phyloP scores from a whole-genome alignment of 805 yeast species.

The Saccharomycopsis fibuligera region DNA sequence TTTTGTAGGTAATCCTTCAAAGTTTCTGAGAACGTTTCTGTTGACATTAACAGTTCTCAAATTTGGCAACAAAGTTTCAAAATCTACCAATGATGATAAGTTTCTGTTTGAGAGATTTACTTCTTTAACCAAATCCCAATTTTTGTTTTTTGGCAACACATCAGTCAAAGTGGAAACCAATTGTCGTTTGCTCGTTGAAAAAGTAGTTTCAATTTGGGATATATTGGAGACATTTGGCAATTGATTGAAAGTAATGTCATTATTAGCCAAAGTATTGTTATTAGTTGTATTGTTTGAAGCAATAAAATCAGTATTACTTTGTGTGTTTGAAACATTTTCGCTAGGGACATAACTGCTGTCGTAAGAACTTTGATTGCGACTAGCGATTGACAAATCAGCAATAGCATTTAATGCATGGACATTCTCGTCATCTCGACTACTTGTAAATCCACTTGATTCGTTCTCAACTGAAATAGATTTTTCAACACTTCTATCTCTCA shows the following conservation, averaged over 20 bases:
- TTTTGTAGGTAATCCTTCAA: conserved; percentile 35
- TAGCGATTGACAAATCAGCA: conserved; percentile 17
- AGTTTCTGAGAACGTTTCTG: conserved; percentile 32
- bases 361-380: not conserved
- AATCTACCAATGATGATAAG: conserved; percentile 35
- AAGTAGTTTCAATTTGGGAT: conserved; percentile 39
- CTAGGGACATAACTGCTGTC: not conserved
- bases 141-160: conserved; percentile 28
- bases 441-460: not conserved
- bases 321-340: not conserved
- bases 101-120: conserved; percentile 31
- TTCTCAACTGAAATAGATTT: not conserved
- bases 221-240: conserved; percentile 33
- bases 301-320: not conserved
- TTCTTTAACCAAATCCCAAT: conserved; percentile 36
- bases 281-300: not conserved
- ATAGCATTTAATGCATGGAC: conserved; percentile 20
- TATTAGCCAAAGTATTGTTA: conserved; percentile 3
- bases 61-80: conserved; percentile 37
- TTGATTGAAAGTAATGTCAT: conserved; percentile 18
- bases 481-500: not conserved
- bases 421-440: conserved; percentile 9
- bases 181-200: conserved; percentile 37
- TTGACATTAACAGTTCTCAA: conserved; percentile 34
- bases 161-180: conserved; percentile 39